Conservation (phyloP, 2,329 filamentous ascomycete genomes). For the Calonectria montana region DNA sequence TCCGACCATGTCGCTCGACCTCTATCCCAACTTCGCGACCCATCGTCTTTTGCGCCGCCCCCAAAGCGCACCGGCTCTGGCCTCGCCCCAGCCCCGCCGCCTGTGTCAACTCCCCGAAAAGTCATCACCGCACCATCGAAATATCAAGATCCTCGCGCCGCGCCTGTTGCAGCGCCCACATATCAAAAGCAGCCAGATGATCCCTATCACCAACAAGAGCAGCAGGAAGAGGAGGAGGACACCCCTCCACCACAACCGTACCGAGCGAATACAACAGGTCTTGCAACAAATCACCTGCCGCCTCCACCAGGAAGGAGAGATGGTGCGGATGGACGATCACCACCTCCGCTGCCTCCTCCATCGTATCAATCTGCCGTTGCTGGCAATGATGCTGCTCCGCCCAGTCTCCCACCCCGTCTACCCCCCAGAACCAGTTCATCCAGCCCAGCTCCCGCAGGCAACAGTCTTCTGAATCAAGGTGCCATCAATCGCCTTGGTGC, state of each 20-base stretch:
- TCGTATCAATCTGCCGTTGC: constrained; percentile 44
- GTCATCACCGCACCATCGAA: constrained; percentile 48
- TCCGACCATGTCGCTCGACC: constrained; percentile 64
- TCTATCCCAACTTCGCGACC: constrained; percentile 78
- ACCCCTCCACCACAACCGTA: constrained; percentile 72
- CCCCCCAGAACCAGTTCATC: constrained; percentile 59
- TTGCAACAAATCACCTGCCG: constrained; percentile 76
- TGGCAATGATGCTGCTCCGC: constrained; percentile 48
- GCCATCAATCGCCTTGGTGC: constrained; percentile 75
- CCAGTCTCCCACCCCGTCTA: constrained; percentile 77
- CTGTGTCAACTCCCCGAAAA: constrained; percentile 38
- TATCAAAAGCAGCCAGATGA: constrained; percentile 24
- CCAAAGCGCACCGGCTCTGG: constrained; percentile 69
- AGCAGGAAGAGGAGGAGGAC: constrained; percentile 43
- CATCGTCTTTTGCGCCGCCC: constrained; percentile 81
- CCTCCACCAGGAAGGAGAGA: constrained; percentile 72
- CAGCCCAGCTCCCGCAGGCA: constrained; percentile 36
- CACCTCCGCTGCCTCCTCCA: constrained; percentile 46
- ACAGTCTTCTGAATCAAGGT: constrained; percentile 59
- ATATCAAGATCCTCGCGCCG: constrained; percentile 46
- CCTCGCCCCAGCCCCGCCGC: constrained; percentile 43
- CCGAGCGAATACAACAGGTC: constrained; percentile 75
- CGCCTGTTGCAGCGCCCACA: constrained; percentile 26
- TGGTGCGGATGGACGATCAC: constrained; percentile 49
- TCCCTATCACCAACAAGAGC: constrained; percentile 21